Evolutionary conservation across 768 basidiomycete genomes (phyloP).

Genomic region (Rubroboletus pulcherrimus): DNA sequence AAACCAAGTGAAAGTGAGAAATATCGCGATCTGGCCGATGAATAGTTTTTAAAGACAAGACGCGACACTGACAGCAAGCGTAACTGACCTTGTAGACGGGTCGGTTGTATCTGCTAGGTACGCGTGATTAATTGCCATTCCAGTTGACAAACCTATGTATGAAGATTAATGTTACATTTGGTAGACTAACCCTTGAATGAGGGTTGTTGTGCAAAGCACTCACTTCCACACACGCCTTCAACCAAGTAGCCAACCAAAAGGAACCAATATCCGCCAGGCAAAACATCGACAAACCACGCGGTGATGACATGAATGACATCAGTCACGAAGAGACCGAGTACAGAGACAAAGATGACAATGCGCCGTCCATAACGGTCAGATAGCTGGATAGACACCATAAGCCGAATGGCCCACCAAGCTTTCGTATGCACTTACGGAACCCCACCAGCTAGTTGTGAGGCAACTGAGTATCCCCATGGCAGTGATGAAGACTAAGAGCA

Average conservation of each 20-base stretch:
- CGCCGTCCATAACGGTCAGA: slow-evolving; percentile 79
- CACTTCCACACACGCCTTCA: slow-evolving; percentile 73
- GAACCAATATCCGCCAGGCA: slow-evolving; percentile 85
- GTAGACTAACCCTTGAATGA: background rate
- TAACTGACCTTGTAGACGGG: slow-evolving; percentile 47
- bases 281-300: slow-evolving; percentile 47
- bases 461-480: slow-evolving; percentile 71
- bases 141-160: slow-evolving; percentile 46
- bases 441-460: slow-evolving; percentile 85
- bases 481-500: slow-evolving; percentile 52
- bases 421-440: slow-evolving; percentile 49
- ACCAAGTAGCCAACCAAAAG: slow-evolving; percentile 60
- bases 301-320: slow-evolving; percentile 70
- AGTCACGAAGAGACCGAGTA: slow-evolving; percentile 55
- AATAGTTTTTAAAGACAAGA: slow-evolving; percentile 2
- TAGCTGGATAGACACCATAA: slow-evolving; percentile 38
- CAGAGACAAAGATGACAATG: slow-evolving; percentile 55
- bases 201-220: slow-evolving; percentile 16
- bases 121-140: slow-evolving; percentile 52
- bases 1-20: slow-evolving; percentile 68
- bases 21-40: slow-evolving; percentile 47
- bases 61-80: background rate
- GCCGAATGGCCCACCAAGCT: background rate
- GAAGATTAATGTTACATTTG: background rate
- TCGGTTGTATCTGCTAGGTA: slow-evolving; percentile 69